phyloP scores from a whole-genome alignment of 306 rosid genomes.

The Fagus crenata region DNA sequence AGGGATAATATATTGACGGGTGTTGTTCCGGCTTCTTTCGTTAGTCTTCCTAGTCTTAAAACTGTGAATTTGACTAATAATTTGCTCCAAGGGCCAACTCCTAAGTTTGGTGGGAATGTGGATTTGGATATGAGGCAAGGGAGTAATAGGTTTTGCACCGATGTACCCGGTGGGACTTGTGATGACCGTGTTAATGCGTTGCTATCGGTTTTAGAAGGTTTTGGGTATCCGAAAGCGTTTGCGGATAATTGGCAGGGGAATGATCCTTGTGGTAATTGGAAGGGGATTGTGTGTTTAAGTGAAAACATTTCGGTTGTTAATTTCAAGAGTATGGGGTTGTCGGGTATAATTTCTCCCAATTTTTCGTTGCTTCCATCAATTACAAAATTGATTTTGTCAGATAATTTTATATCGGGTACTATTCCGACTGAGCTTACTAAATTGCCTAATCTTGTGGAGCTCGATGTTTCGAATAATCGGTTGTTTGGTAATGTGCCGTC shows the following conservation, averaged over 20 bases:
- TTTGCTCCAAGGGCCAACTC: slow-evolving; percentile 71
- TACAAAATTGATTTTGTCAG: slow-evolving; percentile 42
- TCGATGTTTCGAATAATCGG: slow-evolving; percentile 63
- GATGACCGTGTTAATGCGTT: slow-evolving; percentile 50
- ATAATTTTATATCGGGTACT: slow-evolving; percentile 50
- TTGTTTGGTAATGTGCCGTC: slow-evolving; percentile 56
- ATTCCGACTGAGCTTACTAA: slow-evolving; percentile 61
- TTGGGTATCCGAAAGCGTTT: slow-evolving; percentile 60
- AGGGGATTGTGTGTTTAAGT: slow-evolving; percentile 45
- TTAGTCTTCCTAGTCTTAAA: slow-evolving; percentile 30
- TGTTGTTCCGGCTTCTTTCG: slow-evolving; percentile 64
- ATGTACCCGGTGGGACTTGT: slow-evolving; percentile 41
- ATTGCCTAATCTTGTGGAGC: slow-evolving; percentile 39
- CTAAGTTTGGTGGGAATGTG: slow-evolving; percentile 42
- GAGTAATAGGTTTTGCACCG: slow-evolving; percentile 52
- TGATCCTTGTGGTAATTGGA: slow-evolving; percentile 70
- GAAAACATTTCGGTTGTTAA: slow-evolving; percentile 48
- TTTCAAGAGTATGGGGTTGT: slow-evolving; percentile 53
- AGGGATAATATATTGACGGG: slow-evolving; percentile 77
- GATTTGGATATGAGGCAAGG: slow-evolving; percentile 33
- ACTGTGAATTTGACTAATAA: slow-evolving; percentile 68
- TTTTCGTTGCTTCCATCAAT: slow-evolving; percentile 47
- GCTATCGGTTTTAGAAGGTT: slow-evolving; percentile 42
- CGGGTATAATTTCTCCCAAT: slow-evolving; percentile 64
- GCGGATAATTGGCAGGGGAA: slow-evolving; percentile 68